These are phyloP conservation scores for Kondoa subrosea DNA, from an alignment of 768 basidiomycete species.

Conservation along the genomic window DNA sequence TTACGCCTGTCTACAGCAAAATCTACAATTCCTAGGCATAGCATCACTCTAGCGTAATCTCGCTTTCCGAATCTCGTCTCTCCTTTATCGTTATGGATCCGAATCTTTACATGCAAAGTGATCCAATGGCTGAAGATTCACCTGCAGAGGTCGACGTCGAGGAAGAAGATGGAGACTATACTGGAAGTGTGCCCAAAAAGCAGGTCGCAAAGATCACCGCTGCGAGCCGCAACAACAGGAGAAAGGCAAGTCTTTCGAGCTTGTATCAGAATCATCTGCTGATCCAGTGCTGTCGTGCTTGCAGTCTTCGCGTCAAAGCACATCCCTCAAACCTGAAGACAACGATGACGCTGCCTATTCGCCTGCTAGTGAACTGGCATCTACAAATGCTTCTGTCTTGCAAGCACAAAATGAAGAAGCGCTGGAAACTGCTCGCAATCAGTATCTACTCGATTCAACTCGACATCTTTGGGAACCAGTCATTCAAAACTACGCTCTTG, in stretches of 20 bases:
- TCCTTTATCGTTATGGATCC: background rate
- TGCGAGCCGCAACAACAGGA: background rate
- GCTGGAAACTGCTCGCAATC: background rate
- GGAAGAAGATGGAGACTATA: background rate
- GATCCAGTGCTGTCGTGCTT: background rate
- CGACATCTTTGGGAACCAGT: background rate
- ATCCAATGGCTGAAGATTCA: background rate
- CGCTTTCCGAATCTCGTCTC: background rate
- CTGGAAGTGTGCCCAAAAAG: background rate
- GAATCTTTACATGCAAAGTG: background rate
- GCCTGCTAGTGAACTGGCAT: no score
- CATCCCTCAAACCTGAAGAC: background rate
- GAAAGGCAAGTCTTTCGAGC: background rate
- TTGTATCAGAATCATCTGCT: background rate
- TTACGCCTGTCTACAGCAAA: no score
- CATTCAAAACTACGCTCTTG: background rate
- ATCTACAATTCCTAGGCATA: no score
- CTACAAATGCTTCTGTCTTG: no score
- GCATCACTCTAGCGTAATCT: no score
- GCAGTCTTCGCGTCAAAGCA: background rate
- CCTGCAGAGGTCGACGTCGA: background rate
- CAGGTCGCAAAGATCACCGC: background rate
- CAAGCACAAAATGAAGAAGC: no score
- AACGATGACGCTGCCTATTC: background rate
- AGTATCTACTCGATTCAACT: background rate